These are phyloP conservation scores for Eucalyptus victrix DNA, from an alignment of 345 rosid genomes.

Conservation along the genomic window DNA sequence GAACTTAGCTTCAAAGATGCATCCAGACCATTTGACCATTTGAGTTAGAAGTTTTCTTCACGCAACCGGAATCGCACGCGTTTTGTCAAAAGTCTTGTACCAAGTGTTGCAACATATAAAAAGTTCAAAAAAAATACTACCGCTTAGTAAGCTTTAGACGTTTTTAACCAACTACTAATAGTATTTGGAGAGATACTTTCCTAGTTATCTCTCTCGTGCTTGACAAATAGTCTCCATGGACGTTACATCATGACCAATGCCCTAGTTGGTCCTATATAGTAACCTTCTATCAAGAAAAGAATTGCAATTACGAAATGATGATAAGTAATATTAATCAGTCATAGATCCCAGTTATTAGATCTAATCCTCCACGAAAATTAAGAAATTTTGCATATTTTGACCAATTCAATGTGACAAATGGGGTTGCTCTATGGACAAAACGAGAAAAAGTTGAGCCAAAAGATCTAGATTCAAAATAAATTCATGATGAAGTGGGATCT, in stretches of 20 bases:
- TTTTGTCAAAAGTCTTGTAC: neutral
- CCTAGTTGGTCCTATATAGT: no score
- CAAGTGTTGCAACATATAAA: neutral
- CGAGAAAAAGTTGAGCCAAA: neutral
- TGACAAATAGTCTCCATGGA: neutral
- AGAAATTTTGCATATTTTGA: neutral
- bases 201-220: neutral
- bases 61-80: neutral
- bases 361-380: neutral
- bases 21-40: neutral
- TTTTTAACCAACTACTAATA: neutral
- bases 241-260: neutral
- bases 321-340: neutral
- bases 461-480: neutral
- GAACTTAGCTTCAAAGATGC: neutral
- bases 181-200: neutral
- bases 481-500: neutral
- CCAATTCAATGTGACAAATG: neutral
- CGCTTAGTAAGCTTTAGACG: neutral
- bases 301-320: no score
- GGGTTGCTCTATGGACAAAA: neutral
- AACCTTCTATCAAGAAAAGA: no score
- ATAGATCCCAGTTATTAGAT: no score
- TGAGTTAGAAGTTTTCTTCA: neutral
- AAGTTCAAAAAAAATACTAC: no score